Conservation (phyloP, 306 rosid species). For the Adenanthera pavonina region DNA sequence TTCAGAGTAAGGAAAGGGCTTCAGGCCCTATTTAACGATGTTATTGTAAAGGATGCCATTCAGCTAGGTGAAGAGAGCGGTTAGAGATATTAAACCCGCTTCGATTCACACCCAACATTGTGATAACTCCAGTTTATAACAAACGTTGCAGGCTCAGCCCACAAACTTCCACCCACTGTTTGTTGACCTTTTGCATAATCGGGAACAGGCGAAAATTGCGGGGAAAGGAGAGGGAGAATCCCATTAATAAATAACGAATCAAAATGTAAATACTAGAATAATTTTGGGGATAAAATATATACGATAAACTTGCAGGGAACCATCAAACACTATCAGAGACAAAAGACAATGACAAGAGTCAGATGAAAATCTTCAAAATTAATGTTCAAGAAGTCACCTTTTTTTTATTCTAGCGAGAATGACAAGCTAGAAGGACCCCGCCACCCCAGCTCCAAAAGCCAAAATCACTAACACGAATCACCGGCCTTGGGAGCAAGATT, state of each 20-base stretch:
- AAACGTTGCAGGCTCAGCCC: conserved; percentile 60
- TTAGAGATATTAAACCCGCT: conserved; percentile 53
- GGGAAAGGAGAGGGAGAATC: neutral
- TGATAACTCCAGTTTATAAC: conserved; percentile 68
- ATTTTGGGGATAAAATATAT: neutral
- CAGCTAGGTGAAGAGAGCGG: conserved; percentile 77
- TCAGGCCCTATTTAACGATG: conserved; percentile 64
- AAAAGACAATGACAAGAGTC: conserved; percentile 31
- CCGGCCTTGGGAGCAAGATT: conserved; percentile 42
- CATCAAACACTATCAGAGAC: conserved; percentile 49
- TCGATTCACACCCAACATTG: conserved; percentile 74
- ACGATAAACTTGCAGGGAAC: conserved; percentile 28
- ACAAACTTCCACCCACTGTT: conserved; percentile 56
- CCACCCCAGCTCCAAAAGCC: conserved; percentile 40
- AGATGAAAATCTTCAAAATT: neutral
- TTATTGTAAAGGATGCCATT: conserved; percentile 93
- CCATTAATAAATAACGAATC: conserved; percentile 37
- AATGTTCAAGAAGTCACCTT: conserved; percentile 29
- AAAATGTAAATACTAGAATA: conserved; percentile 3
- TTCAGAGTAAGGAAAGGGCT: conserved; percentile 57
- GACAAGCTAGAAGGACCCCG: conserved; percentile 24
- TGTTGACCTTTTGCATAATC: conserved; percentile 73
- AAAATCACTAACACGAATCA: conserved; percentile 31
- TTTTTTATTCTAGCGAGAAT: neutral
- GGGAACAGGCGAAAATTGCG: conserved; percentile 1